Conservation (phyloP, 345 rosid species). For the Citrus sinensis region DNA sequence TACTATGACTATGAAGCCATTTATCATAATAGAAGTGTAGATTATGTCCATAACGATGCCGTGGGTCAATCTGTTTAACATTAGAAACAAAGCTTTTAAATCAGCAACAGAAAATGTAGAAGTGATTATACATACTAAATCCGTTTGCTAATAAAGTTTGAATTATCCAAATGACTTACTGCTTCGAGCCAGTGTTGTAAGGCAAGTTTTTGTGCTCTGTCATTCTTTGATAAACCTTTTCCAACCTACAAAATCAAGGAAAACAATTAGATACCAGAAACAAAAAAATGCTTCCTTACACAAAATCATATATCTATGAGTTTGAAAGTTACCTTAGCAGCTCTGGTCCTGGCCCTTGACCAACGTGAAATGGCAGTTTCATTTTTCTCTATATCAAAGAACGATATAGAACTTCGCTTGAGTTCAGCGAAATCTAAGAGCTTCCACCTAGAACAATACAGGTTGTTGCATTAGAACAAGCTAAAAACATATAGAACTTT, state of each 20-base stretch:
- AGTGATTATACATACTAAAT: neutral
- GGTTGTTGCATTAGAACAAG: conserved; percentile 20
- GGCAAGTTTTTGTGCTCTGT: conserved; percentile 77
- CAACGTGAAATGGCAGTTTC: conserved; percentile 94
- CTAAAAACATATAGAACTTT: neutral
- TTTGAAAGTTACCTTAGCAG: conserved; percentile 52
- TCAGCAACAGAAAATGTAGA: conserved; percentile 10
- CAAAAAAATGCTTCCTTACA: neutral
- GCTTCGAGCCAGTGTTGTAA: conserved; percentile 98
- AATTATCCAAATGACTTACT: conserved; percentile 42
- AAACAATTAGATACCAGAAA: neutral
- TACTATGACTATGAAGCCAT: conserved; percentile 79
- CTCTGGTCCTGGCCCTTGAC: conserved; percentile 94
- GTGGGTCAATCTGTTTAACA: conserved; percentile 73
- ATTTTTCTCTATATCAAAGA: conserved; percentile 84
- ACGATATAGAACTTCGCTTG: conserved; percentile 83
- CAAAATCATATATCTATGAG: neutral
- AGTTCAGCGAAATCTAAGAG: conserved; percentile 85
- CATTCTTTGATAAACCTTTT: conserved; percentile 90
- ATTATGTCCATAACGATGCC: conserved; percentile 96
- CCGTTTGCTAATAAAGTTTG: neutral
- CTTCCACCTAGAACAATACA: conserved; percentile 64
- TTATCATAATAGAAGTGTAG: conserved; percentile 71
- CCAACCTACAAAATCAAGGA: conserved; percentile 48
- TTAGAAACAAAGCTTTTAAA: conserved; percentile 5